A percentile compares a stretch with the other conserved stretches of the same genome.
phyloP scores from a whole-genome alignment of 345 rosid species.

The Psidium guajava region DNA sequence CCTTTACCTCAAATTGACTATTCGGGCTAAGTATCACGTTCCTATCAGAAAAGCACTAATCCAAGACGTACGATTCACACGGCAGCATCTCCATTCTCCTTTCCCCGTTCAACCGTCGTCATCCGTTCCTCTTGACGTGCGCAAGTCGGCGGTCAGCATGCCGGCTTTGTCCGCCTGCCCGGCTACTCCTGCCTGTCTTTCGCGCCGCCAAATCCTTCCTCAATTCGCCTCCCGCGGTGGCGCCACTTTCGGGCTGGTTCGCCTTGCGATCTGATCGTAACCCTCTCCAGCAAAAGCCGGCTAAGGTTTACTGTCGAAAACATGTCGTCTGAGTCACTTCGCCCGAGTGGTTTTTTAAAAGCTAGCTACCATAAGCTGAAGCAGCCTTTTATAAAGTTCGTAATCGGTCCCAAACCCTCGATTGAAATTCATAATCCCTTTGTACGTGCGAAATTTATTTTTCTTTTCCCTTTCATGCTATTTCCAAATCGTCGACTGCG shows the following conservation, averaged over 20 bases:
- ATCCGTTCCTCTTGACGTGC: no score
- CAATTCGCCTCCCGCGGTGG: background rate
- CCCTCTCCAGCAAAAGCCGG: background rate
- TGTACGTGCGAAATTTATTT: background rate
- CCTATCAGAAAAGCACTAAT: background rate
- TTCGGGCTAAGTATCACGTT: background rate
- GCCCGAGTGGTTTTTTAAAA: background rate
- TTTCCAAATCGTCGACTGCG: background rate
- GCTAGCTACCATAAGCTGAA: background rate
- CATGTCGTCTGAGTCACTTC: no score
- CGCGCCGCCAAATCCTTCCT: background rate
- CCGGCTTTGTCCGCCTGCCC: background rate
- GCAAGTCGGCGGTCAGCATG: background rate
- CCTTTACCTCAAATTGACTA: background rate
- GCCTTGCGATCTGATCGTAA: background rate
- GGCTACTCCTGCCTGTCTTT: background rate
- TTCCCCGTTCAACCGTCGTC: no score
- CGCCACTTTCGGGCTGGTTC: background rate
- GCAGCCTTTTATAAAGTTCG: background rate
- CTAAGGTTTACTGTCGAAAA: background rate
- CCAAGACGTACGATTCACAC: background rate
- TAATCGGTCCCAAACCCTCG: background rate
- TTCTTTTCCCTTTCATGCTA: background rate
- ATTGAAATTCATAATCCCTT: background rate
- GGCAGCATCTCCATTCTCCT: no score